Base-by-base conservation (phyloP, 371 early-diverging fungal genomes). In the Agmasoma carcini region DNA sequence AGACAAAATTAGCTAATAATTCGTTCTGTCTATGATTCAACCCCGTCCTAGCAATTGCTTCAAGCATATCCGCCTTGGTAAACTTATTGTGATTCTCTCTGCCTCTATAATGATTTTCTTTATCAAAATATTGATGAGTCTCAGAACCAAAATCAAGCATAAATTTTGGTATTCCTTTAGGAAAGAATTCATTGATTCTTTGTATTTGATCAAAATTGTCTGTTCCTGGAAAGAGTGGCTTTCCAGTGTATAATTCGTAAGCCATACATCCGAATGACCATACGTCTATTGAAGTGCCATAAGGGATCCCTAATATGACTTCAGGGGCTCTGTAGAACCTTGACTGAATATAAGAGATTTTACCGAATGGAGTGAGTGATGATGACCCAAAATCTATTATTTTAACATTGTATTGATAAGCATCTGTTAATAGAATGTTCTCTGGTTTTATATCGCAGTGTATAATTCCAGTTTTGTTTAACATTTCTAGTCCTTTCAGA, bases 381-480 rank as follows among this genome's bases (percentile, higher is more conserved):
- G 94, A 89, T 0, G 87, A 86, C 19, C 96, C 92, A 78, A 88
- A 92, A 78, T 95, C 96, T 53, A 92, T 88, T 12, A 95, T 83
- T 69, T 93, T 95, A 66, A 93, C 80, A 15, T 80, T 78, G 0
- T 87, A 82, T 20, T 80, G 78, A 60, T 83, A 79, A 38, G 26
- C 43, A 23, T 57, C 26, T n/a, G 22, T 41, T n/a, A 92, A 74
- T 50, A 94, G 52, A 31, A 91, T 85, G 69, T 92, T 91, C 68
- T 89, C 93, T 0, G 96, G 94, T 73, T 96, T 96, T 46, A 96
- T 77, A 73, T 96, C 96, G 53, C 91, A 87, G 69, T 96, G 96
- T 44, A 90, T 88, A 47, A 93, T 82, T 30, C 81, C 79, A 1
- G 86, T 81, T 56, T 80, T 76, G 59, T 79, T 80, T 22, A 96